A percentile compares a stretch with the other conserved stretches of the same genome.
Evolutionary conservation across 257 asterid genomes (phyloP).

Genomic region (Solanum medicagineum): DNA sequence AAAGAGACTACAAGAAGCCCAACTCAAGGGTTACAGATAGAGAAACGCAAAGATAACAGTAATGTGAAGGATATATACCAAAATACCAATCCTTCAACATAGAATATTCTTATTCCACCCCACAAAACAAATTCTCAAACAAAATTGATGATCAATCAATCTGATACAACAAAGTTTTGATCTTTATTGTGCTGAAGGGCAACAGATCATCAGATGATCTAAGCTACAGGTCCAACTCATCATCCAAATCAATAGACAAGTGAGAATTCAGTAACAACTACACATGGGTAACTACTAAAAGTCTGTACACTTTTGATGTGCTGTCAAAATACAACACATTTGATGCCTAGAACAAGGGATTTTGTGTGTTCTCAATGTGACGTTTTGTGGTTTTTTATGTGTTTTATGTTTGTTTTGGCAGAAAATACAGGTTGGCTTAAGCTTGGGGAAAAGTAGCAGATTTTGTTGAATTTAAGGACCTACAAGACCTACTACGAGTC

Average conservation of each 20-base stretch:
- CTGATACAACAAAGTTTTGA: conserved; percentile 12
- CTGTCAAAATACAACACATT: too few species aligned
- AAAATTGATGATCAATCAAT: neutral
- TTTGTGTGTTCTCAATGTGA: too few species aligned
- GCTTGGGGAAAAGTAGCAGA: too few species aligned
- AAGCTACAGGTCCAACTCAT: conserved; percentile 21
- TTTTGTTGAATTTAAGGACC: too few species aligned
- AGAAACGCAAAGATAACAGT: conserved; percentile 25
- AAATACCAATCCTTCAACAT: conserved; percentile 30
- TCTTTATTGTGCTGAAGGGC: conserved; percentile 16
- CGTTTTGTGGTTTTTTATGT: too few species aligned
- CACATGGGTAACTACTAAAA: neutral
- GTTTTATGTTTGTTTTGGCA: too few species aligned
- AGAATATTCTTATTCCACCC: conserved; percentile 33
- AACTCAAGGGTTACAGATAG: neutral
- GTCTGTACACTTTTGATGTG: conserved; percentile 28
- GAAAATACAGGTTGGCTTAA: too few species aligned
- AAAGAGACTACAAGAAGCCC: conserved; percentile 1
- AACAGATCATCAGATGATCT: conserved; percentile 27
- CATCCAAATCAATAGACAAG: conserved; percentile 14
- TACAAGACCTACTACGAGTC: too few species aligned
- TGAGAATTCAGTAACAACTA: neutral
- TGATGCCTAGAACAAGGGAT: too few species aligned
- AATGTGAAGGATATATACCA: conserved; percentile 29
- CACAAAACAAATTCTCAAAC: neutral